Conservation (phyloP, 495 filamentous ascomycete genomes). For the Massariosphaeria phaeospora region DNA sequence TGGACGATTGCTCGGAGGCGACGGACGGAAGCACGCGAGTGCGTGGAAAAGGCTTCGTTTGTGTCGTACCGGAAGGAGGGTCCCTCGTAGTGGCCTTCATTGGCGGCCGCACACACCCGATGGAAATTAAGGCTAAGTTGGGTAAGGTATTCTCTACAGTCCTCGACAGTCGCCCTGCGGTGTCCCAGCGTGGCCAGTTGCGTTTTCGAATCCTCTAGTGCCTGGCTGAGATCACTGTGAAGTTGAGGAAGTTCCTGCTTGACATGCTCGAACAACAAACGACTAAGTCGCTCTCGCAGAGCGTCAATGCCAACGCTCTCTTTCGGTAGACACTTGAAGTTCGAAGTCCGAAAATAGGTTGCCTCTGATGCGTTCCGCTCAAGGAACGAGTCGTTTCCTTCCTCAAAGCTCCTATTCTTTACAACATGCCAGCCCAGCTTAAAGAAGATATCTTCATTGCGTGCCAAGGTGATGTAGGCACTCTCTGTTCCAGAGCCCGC, state of each 20-base stretch:
- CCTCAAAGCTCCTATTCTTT: slow-evolving; percentile 46
- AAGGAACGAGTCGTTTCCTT: not conserved
- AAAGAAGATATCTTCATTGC: slow-evolving; percentile 58
- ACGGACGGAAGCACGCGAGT: no score
- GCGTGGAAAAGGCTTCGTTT: no score
- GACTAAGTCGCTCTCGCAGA: slow-evolving; percentile 51
- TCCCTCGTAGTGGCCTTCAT: no score
- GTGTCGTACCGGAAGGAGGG: no score
- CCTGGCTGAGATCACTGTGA: no score
- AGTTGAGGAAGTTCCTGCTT: slow-evolving; percentile 53
- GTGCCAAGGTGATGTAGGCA: slow-evolving; percentile 50
- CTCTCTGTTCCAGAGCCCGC: slow-evolving; percentile 47
- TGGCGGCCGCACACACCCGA: no score
- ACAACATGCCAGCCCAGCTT: slow-evolving; percentile 66
- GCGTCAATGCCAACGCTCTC: slow-evolving; percentile 47
- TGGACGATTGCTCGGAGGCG: no score
- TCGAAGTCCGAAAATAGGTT: slow-evolving; percentile 46
- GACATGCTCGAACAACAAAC: slow-evolving; percentile 55
- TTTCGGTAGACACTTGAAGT: slow-evolving; percentile 44
- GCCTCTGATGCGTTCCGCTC: slow-evolving; percentile 42
- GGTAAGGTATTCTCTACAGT: no score
- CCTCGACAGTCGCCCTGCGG: no score
- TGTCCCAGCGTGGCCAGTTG: no score
- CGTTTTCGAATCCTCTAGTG: no score
- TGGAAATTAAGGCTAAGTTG: no score